These are phyloP conservation scores for Potentilla sterilis DNA, from an alignment of 306 rosid species.

Conservation along the genomic window DNA sequence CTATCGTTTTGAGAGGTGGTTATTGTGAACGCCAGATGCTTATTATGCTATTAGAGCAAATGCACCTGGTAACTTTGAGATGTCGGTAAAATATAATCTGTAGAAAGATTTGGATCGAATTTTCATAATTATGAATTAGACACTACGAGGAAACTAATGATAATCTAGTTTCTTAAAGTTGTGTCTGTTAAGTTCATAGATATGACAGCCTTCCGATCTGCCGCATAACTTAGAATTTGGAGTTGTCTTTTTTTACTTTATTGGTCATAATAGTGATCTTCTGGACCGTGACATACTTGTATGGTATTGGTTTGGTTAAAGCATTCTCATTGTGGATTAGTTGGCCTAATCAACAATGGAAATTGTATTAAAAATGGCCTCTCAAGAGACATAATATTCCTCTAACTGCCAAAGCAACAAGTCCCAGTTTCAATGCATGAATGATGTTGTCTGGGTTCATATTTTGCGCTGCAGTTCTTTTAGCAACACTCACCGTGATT, in stretches of 20 bases:
- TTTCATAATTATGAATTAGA: not conserved
- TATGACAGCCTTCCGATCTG: not conserved
- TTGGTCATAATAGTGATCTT: slow-evolving; percentile 7
- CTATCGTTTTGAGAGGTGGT: not conserved
- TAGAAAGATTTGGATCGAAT: not conserved
- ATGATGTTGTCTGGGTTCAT: slow-evolving; percentile 48
- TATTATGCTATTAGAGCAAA: not conserved
- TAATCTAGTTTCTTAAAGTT: not conserved
- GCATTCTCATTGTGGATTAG: slow-evolving; percentile 25
- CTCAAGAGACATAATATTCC: not conserved
- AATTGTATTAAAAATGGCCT: slow-evolving; percentile 6
- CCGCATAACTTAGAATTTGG: not conserved
- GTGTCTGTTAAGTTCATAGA: not conserved
- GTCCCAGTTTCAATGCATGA: slow-evolving; percentile 4
- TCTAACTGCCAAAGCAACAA: slow-evolving; percentile 3
- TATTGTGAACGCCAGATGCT: not conserved
- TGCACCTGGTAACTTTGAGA: not conserved
- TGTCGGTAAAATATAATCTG: not conserved
- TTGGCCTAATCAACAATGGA: slow-evolving; percentile 30
- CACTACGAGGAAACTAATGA: not conserved
- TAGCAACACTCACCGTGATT: slow-evolving; percentile 59
- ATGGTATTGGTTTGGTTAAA: slow-evolving; percentile 24
- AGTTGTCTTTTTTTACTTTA: not conserved
- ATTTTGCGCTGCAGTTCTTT: slow-evolving; percentile 51
- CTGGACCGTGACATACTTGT: not conserved